Evolutionary conservation across 257 asterid species (phyloP), one percentile per base, ranked within the genome.

Genomic region (Vinca minor): DNA sequence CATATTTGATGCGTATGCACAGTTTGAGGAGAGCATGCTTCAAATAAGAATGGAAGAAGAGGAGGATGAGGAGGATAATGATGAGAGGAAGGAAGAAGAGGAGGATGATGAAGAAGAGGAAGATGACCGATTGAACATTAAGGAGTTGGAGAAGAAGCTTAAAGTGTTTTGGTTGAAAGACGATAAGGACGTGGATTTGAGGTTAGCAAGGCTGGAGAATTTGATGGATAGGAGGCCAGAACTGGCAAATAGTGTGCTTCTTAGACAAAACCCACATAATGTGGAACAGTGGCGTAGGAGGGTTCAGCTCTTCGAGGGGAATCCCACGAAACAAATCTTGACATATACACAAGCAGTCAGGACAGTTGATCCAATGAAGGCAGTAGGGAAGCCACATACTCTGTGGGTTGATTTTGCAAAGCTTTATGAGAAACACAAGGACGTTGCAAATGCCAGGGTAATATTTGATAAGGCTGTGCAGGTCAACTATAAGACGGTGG

Each of bases 201-300:
- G 97, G 73, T 71, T 89, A 77, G 95, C 96, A 1, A 83, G 97
- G 78, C 74, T 87, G 82, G 98, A 89, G 72, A 54, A 87, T 79
- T 78, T 85, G 77, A 87, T 92, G 95, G 98, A 92, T 64, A 87
- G 98, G 83, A 87, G 98, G 81, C 98, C 97, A 11, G 98, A 89
- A 76, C 78, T 93, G 68, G 98, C 97, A 34, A 93, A 93, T 72
- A 89, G 97, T 63, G 98, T 93, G 68, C 97, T 89, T 66, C 79
- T 93, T 80, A 86, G 98, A 69, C 96, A 89, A 74, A 93, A 93
- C 64, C 98, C 97, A 5, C 97, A 89, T 69, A 89, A 93, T 71
- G 97, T 89, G 71, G 98, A 93, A 78, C 95, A 89, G 71, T 93
- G 98, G 98, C 98, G 89, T 67, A 78, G 97, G 55, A 79, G 98